Conservation (phyloP, 768 basidiomycete species). For the Mycena maculata region DNA sequence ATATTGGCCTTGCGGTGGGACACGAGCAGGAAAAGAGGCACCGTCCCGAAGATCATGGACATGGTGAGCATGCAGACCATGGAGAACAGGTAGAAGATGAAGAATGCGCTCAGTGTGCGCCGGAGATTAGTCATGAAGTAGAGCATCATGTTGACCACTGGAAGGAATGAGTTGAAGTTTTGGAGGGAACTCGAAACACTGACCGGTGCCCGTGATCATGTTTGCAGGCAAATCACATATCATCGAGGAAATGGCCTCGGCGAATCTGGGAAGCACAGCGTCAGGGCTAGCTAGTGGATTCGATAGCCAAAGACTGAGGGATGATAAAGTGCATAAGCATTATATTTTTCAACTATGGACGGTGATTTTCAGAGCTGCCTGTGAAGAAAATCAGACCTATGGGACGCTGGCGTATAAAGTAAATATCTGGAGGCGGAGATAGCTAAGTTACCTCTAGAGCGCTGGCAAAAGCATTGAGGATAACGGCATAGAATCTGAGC, state of each 20-base stretch:
- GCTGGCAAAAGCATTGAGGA: constrained; percentile 52
- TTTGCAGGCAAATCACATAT: constrained; percentile 51
- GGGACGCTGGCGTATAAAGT: constrained; percentile 46
- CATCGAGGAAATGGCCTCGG: constrained; percentile 53
- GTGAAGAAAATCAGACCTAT: no score
- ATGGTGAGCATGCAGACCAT: constrained; percentile 41
- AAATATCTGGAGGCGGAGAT: constrained; percentile 36
- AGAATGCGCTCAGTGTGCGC: constrained; percentile 52
- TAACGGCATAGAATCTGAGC: constrained; percentile 55
- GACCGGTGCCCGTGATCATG: constrained; percentile 37
- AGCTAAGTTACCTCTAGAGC: constrained; percentile 40
- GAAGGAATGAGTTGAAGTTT: background rate
- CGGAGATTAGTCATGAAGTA: constrained; percentile 59
- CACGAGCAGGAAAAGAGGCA: no score
- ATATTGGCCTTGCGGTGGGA: no score
- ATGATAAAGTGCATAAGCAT: constrained; percentile 55
- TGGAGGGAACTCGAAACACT: background rate
- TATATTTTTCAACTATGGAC: constrained; percentile 54
- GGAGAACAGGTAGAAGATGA: constrained; percentile 53
- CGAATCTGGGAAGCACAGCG: constrained; percentile 33
- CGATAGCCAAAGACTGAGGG: constrained; percentile 32
- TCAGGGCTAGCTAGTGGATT: background rate
- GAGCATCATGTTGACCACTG: constrained; percentile 48
- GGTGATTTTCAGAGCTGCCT: no score
- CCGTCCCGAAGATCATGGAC: constrained; percentile 49